Evolutionary conservation across 164 flowering plant genomes (phyloP).

Genomic region (Vitis cinerea): DNA sequence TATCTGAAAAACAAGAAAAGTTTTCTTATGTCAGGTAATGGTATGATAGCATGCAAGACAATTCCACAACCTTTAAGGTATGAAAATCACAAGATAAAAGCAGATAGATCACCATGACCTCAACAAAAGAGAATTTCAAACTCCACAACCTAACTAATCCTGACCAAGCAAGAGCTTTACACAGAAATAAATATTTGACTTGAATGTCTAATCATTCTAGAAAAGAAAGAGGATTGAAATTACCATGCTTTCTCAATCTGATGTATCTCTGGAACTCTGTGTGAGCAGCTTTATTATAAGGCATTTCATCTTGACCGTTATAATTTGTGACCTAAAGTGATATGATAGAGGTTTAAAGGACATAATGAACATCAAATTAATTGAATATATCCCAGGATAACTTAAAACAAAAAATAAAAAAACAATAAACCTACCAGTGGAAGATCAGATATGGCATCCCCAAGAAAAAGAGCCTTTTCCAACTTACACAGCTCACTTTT

Average conservation of each 20-base stretch:
- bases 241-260: slow-evolving; percentile 54
- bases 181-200: no score
- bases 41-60: no score
- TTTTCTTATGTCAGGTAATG: no score
- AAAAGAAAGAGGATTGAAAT: slow-evolving; percentile 4
- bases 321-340: slow-evolving; percentile 51
- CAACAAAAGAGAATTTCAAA: no score
- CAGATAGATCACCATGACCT: no score
- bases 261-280: slow-evolving; percentile 69
- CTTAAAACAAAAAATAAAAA: no score
- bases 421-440: slow-evolving; percentile 47
- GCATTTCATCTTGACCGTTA: slow-evolving; percentile 63
- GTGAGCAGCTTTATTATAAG: slow-evolving; percentile 37
- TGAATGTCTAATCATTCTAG: not conserved
- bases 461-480: slow-evolving; percentile 42
- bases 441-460: slow-evolving; percentile 79
- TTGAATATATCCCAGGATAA: not conserved
- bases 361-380: not conserved
- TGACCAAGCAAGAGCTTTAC: no score
- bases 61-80: no score
- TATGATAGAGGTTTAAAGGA: not conserved
- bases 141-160: no score
- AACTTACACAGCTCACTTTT: slow-evolving; percentile 27
- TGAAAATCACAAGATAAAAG: no score
- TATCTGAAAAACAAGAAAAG: slow-evolving; percentile 21